A percentile compares a stretch with the other conserved stretches of the same genome.
Conservation (phyloP, 2,329 filamentous ascomycete species). For the Cyanodermella asteris region DNA sequence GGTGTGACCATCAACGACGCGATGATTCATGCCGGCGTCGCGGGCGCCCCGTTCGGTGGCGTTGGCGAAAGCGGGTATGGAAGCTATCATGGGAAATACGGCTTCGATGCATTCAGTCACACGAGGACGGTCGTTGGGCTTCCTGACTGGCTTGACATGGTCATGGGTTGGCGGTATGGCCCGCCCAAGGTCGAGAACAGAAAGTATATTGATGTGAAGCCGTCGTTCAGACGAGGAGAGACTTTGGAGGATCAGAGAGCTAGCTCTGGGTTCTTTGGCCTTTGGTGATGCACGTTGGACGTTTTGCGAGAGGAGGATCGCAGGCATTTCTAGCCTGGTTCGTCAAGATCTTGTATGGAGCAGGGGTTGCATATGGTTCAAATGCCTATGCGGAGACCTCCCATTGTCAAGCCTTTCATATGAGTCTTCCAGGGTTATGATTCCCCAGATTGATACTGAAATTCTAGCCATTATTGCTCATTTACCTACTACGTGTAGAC, state of each 20-base stretch:
- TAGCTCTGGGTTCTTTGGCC: too few species aligned
- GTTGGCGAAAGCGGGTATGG: conserved; percentile 28
- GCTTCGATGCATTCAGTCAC: conserved; percentile 20
- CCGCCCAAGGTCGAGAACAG: conserved; percentile 6
- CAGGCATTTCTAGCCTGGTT: too few species aligned
- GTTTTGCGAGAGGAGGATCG: too few species aligned
- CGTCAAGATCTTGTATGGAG: too few species aligned
- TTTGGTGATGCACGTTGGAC: too few species aligned
- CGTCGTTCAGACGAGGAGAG: conserved; percentile 6
- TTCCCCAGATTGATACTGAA: too few species aligned
- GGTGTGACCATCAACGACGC: conserved; percentile 30
- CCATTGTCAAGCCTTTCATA: too few species aligned
- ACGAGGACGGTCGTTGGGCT: conserved; percentile 10
- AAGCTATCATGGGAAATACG: conserved; percentile 27
- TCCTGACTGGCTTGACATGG: conserved; percentile 9
- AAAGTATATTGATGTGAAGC: conserved; percentile 2
- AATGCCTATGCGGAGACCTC: too few species aligned
- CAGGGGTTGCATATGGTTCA: too few species aligned
- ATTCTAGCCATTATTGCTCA: too few species aligned
- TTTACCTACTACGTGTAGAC: too few species aligned
- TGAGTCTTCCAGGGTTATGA: too few species aligned
- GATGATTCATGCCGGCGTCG: conserved; percentile 22
- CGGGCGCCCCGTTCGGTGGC: conserved; percentile 26
- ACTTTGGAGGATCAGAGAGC: conserved; percentile 5
- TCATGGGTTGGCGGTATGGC: conserved; percentile 9